Evolutionary conservation across 352 stramenopile species (phyloP), one percentile per base, ranked within the genome.

Genomic region (Phytophthora ohioensis): DNA sequence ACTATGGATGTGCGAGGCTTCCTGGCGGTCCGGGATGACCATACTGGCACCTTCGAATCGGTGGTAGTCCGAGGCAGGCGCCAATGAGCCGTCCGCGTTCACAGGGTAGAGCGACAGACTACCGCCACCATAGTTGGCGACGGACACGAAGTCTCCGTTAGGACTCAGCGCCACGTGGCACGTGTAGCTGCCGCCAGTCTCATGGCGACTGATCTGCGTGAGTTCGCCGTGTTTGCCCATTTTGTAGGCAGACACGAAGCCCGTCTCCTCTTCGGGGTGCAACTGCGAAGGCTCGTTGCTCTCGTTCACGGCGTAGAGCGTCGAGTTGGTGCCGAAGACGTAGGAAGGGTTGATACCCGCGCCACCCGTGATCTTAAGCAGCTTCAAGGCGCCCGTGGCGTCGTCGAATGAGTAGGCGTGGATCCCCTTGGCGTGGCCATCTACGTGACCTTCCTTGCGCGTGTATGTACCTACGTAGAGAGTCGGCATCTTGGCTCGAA

Each of bases 391-490:
- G 45, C 86, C 88, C 5, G 69, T 89, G 27, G 68, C 41, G 36
- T 82, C 67, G 57, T 90, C 67, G 49, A 96, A 79, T 35, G 70
- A 70, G 71, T 92, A 91, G 13, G 80, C 68, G 72, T 92, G 79
- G 64, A 96, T 82, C 64, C 87, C 88, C 56, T 85, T 84, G 58
- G 85, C 88, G 53, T 93, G 84, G 53, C 88, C 88, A 49, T 96
- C 71, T 57, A 96, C 87, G 70, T 92, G 84, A 51, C 72, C 78
- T 75, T 93, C 82, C 66, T 87, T 87, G 61, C 87, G 87, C 53
- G 88, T 93, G 73, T 96, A 96, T n/a, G 87, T 94, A 63, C 88
- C 88, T 21, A 94, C 87, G 52, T 92, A 92, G 2, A 96, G 73
- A 27, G 80, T 84, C 34, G 73, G 74, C 52, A 73, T 69, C 45